Base-by-base conservation (phyloP, 129 eudicot species). In the Chrysanthemum makinoi region DNA sequence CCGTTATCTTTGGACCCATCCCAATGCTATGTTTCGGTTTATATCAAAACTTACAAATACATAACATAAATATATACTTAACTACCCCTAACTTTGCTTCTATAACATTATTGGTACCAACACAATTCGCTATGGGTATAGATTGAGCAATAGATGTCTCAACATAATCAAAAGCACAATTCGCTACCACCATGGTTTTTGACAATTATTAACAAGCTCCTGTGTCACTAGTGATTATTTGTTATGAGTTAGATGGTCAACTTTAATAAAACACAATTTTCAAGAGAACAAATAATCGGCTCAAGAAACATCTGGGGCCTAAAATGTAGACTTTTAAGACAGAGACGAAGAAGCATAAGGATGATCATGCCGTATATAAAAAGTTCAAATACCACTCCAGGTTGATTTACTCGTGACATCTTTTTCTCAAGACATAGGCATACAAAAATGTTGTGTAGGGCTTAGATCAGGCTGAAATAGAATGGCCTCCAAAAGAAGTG, bases 381-480 rank as follows among this genome's bases (percentile, higher is more conserved):
- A 26, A 57, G 6, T 22, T 71, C 44, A 57, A 19, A 53, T 33
- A 12, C 17, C 5, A 26, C 22, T 43, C 14, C 20, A 71, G 57
- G 66, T 43, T 20, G 18, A 10, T 14, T 66, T 53, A 18, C 49
- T 10, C 12, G 51, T 69, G 15, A 51, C 10, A 20, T 53, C 49
- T 16, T 53, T n/a, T 69, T 53, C 3, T 28, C 4, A 35, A 54
- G 20, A 14, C 56, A 39, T 70, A 6, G 66, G 57, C 35, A 16
- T 69, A n/a, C 64, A 69, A 15, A 70, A 10, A 3, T 70, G 22
- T 3, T 69, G 51, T 62, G 17, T 54, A 11, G 14, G 73, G 33
- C 2, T 52, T 53, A 46, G 10, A 46, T 46, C 6, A 46, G 22
- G 48, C 53, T 4, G 11, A 5, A 6, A 10, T 65, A 65, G 54